These are phyloP conservation scores for Rhizopogon sp. DNA, from an alignment of 768 basidiomycete species.

Conservation along the genomic window DNA sequence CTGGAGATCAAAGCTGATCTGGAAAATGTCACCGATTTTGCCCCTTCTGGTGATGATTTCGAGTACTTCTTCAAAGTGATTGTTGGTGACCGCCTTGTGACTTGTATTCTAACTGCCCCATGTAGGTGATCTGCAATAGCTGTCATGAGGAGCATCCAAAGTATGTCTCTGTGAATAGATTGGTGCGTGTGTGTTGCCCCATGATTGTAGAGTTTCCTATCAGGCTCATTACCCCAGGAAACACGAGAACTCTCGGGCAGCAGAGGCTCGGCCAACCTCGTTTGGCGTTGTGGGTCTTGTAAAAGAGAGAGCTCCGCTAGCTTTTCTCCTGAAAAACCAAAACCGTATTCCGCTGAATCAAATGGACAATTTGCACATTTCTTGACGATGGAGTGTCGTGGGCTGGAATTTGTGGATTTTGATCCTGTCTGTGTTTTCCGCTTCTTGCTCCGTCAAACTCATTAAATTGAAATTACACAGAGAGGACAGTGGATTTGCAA, in stretches of 20 bases:
- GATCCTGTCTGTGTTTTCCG: slow-evolving; percentile 52
- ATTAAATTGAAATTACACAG: slow-evolving; percentile 31
- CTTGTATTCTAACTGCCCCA: not conserved
- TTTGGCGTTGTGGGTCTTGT: slow-evolving; percentile 76
- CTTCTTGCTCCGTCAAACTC: not conserved
- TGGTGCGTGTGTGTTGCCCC: slow-evolving; percentile 32
- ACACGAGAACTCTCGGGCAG: slow-evolving; percentile 51
- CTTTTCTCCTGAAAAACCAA: slow-evolving; percentile 35
- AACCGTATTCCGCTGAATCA: slow-evolving; percentile 51
- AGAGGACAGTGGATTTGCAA: slow-evolving; percentile 69
- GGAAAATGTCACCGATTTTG: slow-evolving; percentile 70
- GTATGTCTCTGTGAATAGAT: slow-evolving; percentile 63
- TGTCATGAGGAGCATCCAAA: slow-evolving; percentile 78
- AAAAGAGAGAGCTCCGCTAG: slow-evolving; percentile 81
- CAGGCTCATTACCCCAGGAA: slow-evolving; percentile 40
- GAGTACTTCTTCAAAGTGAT: slow-evolving; percentile 76
- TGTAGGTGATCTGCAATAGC: slow-evolving; percentile 71
- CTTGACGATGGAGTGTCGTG: slow-evolving; percentile 77
- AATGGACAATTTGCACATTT: slow-evolving; percentile 58
- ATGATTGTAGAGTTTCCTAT: not conserved
- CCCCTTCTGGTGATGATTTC: slow-evolving; percentile 62
- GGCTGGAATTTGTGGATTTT: slow-evolving; percentile 77
- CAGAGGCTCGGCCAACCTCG: slow-evolving; percentile 68
- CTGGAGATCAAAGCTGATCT: slow-evolving; percentile 76
- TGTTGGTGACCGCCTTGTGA: not conserved